Conservation (phyloP, 2,329 filamentous ascomycete genomes). For the Raffaelea arxii region DNA sequence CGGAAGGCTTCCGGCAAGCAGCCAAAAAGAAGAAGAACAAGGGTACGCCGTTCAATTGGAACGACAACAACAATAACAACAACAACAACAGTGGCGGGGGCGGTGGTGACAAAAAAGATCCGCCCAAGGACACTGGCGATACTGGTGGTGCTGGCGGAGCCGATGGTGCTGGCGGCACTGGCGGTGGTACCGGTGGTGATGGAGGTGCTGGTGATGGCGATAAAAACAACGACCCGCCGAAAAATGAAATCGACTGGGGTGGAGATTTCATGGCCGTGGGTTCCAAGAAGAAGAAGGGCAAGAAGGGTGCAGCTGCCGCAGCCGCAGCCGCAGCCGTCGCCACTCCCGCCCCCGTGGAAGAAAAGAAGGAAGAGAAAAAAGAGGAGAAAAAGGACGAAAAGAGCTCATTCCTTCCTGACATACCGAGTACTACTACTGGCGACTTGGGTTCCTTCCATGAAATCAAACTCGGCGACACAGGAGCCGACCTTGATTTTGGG, state of each 20-base stretch:
- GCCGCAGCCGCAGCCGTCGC: conserved; percentile 19
- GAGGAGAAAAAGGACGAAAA: conserved; percentile 8
- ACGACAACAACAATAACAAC: conserved; percentile 30
- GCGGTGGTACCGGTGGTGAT: conserved; percentile 16
- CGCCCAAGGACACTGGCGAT: conserved; percentile 16
- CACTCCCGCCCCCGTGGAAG: too few relatives aligned
- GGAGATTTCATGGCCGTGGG: conserved; percentile 32
- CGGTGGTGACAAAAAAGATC: conserved; percentile 26
- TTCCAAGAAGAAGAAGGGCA: conserved; percentile 48
- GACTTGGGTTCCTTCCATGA: conserved; percentile 54
- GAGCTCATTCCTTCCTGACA: conserved; percentile 3
- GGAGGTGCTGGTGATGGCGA: conserved; percentile 18
- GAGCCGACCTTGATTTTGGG: conserved; percentile 46
- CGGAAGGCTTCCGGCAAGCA: conserved; percentile 43
- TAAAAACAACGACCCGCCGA: conserved; percentile 19
- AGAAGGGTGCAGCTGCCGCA: conserved; percentile 27
- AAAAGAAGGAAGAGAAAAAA: conserved; percentile 14
- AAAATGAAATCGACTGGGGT: conserved; percentile 40
- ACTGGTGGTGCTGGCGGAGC: conserved; percentile 22
- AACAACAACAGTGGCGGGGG: conserved; percentile 20
- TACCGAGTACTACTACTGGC: conserved; percentile 16
- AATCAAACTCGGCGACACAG: conserved; percentile 52
- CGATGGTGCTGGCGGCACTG: conserved; percentile 18
- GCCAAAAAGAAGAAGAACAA: conserved; percentile 45
- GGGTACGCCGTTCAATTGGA: conserved; percentile 23